A percentile compares a stretch with the other conserved stretches of the same genome.
These are phyloP conservation scores for Lachnellula cervina DNA, from an alignment of 2,329 filamentous ascomycete species.

Conservation along the genomic window DNA sequence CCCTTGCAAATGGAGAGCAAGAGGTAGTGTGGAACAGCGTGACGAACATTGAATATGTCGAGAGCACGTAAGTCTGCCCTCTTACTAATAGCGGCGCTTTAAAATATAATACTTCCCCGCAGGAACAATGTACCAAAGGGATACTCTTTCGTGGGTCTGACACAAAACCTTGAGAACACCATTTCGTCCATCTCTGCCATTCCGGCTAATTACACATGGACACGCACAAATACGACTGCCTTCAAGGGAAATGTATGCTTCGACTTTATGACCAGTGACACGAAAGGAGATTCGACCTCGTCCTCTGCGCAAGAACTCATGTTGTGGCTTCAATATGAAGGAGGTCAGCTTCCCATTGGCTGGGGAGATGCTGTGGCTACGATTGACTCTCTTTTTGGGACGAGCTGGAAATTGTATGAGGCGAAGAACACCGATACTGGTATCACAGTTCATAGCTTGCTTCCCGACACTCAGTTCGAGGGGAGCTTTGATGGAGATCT, in stretches of 20 bases:
- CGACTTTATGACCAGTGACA: background rate
- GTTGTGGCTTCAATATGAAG: background rate
- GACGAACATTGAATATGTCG: background rate
- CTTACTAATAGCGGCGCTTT: background rate
- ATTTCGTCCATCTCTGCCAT: background rate
- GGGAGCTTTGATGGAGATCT: background rate
- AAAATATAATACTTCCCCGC: background rate
- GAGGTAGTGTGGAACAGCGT: background rate
- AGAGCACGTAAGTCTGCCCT: background rate
- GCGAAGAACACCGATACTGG: background rate
- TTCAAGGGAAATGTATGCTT: background rate
- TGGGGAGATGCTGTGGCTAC: background rate
- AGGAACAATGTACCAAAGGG: background rate
- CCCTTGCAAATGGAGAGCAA: background rate
- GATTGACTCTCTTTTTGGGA: background rate
- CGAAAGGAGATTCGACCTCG: background rate
- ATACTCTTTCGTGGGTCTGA: background rate
- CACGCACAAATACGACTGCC: background rate
- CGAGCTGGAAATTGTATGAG: background rate
- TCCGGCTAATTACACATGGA: background rate
- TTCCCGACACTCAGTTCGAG: background rate
- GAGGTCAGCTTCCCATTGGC: background rate
- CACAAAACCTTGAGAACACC: background rate
- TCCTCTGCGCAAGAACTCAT: background rate
- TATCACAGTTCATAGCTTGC: background rate